A percentile compares a stretch with the other conserved stretches of the same genome.
These are phyloP conservation scores for Boletus reticulatus DNA, from an alignment of 768 basidiomycete genomes.

Conservation along the genomic window DNA sequence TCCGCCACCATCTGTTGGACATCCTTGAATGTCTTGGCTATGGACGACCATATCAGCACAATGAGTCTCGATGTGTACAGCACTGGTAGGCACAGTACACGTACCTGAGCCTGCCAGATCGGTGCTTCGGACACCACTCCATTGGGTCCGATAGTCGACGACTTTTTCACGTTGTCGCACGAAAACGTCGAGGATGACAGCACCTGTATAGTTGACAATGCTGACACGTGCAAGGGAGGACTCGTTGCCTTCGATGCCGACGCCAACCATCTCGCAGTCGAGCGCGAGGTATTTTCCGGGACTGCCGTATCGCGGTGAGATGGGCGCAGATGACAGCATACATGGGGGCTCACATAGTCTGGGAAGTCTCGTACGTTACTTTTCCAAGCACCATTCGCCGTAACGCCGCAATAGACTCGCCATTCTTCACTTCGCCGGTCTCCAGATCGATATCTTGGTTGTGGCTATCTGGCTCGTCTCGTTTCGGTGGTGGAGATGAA, in stretches of 20 bases:
- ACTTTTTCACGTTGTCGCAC: conserved; percentile 86
- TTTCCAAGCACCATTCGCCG: conserved; percentile 55
- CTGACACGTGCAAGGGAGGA: conserved; percentile 15
- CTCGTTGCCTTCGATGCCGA: conserved; percentile 12
- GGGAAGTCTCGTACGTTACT: conserved; percentile 37
- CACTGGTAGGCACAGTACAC: not conserved
- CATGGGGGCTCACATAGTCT: conserved; percentile 42
- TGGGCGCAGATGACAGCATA: not conserved
- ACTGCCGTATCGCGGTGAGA: conserved; percentile 32
- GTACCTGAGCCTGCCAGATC: conserved; percentile 68
- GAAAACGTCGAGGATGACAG: conserved; percentile 75
- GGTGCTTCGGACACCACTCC: conserved; percentile 54
- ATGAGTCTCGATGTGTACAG: not conserved
- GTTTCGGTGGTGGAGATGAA: not conserved
- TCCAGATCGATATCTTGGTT: conserved; percentile 18
- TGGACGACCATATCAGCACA: not conserved
- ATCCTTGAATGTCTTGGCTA: conserved; percentile 76
- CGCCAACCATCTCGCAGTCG: conserved; percentile 61
- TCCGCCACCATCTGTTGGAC: conserved; percentile 78
- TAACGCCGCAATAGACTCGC: conserved; percentile 46
- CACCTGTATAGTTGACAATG: conserved; percentile 86
- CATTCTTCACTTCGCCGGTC: conserved; percentile 37
- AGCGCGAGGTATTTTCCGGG: conserved; percentile 77
- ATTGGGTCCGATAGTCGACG: conserved; percentile 90
- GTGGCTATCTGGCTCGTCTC: not conserved